phyloP scores from a whole-genome alignment of 768 basidiomycete genomes.

The Suillus tomentosus region DNA sequence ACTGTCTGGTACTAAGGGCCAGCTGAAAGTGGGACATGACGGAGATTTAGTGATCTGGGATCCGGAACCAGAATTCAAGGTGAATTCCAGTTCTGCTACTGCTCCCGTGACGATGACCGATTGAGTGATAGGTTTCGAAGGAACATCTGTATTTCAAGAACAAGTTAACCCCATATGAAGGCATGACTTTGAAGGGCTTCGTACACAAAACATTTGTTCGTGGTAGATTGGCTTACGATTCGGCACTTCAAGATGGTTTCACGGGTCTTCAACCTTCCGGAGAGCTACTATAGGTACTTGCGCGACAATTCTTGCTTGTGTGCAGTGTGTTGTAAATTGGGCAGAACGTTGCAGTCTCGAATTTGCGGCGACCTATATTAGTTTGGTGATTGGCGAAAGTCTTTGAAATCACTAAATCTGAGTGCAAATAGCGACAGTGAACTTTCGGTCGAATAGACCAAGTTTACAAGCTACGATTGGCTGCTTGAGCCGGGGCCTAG shows the following conservation, averaged over 20 bases:
- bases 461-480: not conserved
- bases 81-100: conserved; percentile 19
- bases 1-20: conserved; percentile 69
- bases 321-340: not conserved
- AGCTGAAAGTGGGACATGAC: conserved; percentile 71
- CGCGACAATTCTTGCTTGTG: not conserved
- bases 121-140: conserved; percentile 60
- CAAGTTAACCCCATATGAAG: conserved; percentile 89
- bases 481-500: not conserved
- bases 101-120: conserved; percentile 11
- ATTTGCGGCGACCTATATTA: not conserved
- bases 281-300: conserved; percentile 34
- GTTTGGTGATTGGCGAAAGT: not conserved
- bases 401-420: not conserved
- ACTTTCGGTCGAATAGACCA: not conserved
- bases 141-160: conserved; percentile 87
- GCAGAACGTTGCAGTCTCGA: not conserved
- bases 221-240: conserved; percentile 67
- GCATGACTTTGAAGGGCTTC: conserved; percentile 63
- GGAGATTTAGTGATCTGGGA: conserved; percentile 91
- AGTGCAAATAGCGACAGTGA: not conserved
- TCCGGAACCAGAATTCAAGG: conserved; percentile 51
- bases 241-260: conserved; percentile 31
- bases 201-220: conserved; percentile 80
- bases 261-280: conserved; percentile 38